Percentiles rank a stretch among this genome's conserved stretches.
Conservation (phyloP, 345 rosid genomes). For the Alliaria petiolata region DNA sequence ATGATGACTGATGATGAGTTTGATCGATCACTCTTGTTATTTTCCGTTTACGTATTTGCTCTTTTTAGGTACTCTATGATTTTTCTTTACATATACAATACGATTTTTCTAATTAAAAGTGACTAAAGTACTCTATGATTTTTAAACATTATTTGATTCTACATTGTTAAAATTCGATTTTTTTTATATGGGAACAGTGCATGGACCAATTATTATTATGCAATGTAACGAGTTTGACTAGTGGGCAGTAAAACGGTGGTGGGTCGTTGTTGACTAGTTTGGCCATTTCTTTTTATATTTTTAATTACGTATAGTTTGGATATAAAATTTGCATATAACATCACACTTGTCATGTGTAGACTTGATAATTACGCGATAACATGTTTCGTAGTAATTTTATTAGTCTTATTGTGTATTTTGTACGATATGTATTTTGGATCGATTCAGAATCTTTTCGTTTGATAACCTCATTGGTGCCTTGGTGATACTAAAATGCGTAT, state of each 20-base stretch:
- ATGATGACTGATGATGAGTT: no score
- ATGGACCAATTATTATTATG: background rate
- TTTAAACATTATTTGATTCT: no score
- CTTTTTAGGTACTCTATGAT: no score
- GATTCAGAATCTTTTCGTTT: background rate
- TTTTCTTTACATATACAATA: no score
- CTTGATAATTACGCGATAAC: background rate
- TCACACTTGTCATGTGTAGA: background rate
- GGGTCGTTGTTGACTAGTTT: conserved; percentile 33
- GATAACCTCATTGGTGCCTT: background rate
- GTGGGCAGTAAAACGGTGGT: conserved; percentile 15
- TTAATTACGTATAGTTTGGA: background rate
- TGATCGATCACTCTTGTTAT: background rate
- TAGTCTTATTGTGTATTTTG: background rate
- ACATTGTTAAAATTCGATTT: background rate
- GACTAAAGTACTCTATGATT: no score
- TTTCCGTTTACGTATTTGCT: no score
- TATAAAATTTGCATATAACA: no score
- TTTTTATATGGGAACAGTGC: background rate
- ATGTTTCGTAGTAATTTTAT: background rate
- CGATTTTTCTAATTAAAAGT: no score
- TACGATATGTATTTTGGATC: background rate
- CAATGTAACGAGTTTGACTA: conserved; percentile 4
- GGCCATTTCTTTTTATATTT: background rate
- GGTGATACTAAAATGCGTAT: background rate